A percentile compares a stretch with the other conserved stretches of the same genome.
Conservation (phyloP, 2,329 filamentous ascomycete genomes). For the Trichoderma afroharzianum region DNA sequence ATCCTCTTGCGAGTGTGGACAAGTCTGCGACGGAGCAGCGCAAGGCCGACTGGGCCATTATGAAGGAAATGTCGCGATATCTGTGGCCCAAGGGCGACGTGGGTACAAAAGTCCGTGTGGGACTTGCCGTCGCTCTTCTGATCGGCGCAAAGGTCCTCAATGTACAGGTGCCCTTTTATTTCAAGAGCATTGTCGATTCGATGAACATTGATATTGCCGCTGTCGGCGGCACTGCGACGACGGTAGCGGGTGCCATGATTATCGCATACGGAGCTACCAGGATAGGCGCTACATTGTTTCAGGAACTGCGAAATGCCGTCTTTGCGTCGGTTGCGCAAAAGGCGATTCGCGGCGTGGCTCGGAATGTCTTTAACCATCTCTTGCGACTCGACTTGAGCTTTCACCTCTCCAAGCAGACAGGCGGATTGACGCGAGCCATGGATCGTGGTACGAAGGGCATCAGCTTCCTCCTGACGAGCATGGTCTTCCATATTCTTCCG, state of each 20-base stretch:
- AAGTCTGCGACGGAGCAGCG: constrained; percentile 78
- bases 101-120: constrained; percentile 75
- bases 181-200: constrained; percentile 94
- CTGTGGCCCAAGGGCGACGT: constrained; percentile 85
- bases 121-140: constrained; percentile 76
- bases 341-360: constrained; percentile 84
- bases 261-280: constrained; percentile 86
- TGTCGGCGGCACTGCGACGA: constrained; percentile 81
- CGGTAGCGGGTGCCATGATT: constrained; percentile 88
- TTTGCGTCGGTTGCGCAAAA: constrained; percentile 98
- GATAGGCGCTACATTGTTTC: constrained; percentile 83
- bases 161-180: constrained; percentile 98
- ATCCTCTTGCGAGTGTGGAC: constrained; percentile 33
- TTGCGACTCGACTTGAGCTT: constrained; percentile 88
- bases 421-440: constrained; percentile 87
- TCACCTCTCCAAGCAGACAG: constrained; percentile 90
- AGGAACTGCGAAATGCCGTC: constrained; percentile 91
- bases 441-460: constrained; percentile 98
- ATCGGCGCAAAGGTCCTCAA: constrained; percentile 92
- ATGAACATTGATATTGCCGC: constrained; percentile 95
- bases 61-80: constrained; percentile 95
- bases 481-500: constrained; percentile 96
- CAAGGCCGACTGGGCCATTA: constrained; percentile 96
- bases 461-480: constrained; percentile 92
- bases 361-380: constrained; percentile 89